Evolutionary conservation across 1,139 yeast genomes (phyloP), one percentile per base, ranked within the genome.

Genomic region (Saccharomycopsis hybrid): DNA sequence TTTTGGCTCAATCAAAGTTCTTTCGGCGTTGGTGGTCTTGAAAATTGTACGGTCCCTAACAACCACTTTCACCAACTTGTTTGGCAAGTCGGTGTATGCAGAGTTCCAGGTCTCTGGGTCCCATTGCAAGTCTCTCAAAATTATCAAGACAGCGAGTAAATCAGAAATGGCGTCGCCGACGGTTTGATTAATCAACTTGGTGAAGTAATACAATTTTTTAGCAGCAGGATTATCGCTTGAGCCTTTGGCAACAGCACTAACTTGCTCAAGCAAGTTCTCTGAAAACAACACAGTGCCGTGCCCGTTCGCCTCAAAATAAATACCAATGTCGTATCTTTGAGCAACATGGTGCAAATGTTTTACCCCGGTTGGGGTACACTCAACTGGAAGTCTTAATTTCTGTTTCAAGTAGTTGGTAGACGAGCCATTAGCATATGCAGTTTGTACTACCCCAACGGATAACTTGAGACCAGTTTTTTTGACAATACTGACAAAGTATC

Each of bases 271-370:
- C 51, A 76, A 87, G 24, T 74, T 74, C 0, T 77, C 73, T 4
- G 86, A 78, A 63, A 92, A 94, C 25, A 89, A 70, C 3, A 92
- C 95, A 0, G 99, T 94, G 9, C 99, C 99, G 62, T 92, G 99
- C n/a, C 99, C 99, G 63, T 92, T 92, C 48, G 99, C 98, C 70
- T 92, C 99, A 61, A 92, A 92, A 67, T 94, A 92, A 27, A 92
- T 82, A 28, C 98, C 98, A 56, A 92, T 76, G 61, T 89, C 97
- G 62, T 78, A 92, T 50, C 80, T 75, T 55, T 78, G 80, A 28
- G 84, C 85, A 60, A 80, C 88, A 60, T 86, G 95, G 63, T 94
- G 98, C 57, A 94, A 73, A 66, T 92, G 96, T 67, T 92, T 92
- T 41, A 92, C 98, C 42, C 99, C 98, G 2, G 98, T 92, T 43